Evolutionary conservation across 2,329 filamentous ascomycete species (phyloP).

Genomic region (Phaeosphaeria sp.): DNA sequence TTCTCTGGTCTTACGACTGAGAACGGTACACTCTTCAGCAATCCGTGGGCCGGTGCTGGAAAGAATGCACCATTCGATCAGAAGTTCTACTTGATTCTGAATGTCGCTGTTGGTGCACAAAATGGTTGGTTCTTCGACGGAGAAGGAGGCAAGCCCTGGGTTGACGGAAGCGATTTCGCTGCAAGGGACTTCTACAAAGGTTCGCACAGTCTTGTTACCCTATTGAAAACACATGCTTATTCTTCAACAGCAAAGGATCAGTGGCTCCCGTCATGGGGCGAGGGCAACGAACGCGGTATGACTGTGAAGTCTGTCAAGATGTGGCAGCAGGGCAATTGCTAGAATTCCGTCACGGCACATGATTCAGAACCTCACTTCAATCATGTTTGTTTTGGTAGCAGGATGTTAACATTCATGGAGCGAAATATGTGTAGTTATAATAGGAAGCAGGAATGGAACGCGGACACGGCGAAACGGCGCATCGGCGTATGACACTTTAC

Average conservation of each 20-base stretch:
- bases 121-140: conserved; percentile 77
- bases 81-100: conserved; percentile 76
- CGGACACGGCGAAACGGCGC: not conserved
- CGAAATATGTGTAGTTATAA: no score
- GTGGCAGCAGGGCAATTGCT: conserved; percentile 49
- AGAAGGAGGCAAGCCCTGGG: conserved; percentile 76
- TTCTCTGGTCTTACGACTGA: conserved; percentile 66
- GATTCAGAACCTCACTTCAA: no score
- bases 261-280: conserved; percentile 76
- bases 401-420: no score
- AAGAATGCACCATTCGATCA: conserved; percentile 76
- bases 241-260: conserved; percentile 64
- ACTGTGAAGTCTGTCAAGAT: conserved; percentile 71
- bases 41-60: conserved; percentile 70
- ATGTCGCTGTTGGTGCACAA: conserved; percentile 76
- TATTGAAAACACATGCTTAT: conserved; percentile 53
- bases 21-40: conserved; percentile 69
- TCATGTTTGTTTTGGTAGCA: no score
- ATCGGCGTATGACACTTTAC: not conserved
- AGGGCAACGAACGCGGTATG: conserved; percentile 62
- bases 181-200: conserved; percentile 34
- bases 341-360: no score
- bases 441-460: no score
- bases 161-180: conserved; percentile 30
- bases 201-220: conserved; percentile 3